phyloP scores from a whole-genome alignment of 495 filamentous ascomycete species.

The Chaetomium fimeti region DNA sequence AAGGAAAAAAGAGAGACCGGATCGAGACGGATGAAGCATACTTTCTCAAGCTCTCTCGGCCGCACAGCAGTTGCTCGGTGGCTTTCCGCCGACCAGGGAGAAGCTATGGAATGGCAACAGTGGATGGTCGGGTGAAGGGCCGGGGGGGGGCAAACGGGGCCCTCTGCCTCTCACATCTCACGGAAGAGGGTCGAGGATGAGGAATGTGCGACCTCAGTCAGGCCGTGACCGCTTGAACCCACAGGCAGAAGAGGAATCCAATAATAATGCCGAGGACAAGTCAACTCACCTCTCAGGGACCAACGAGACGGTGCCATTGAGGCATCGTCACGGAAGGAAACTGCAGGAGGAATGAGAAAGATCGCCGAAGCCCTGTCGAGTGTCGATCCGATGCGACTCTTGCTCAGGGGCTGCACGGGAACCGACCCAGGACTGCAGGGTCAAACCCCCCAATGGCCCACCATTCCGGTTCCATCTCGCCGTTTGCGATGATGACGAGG shows the following conservation, averaged over 20 bases:
- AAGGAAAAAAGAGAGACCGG: not conserved
- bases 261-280: slow-evolving; percentile 1
- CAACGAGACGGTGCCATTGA: not conserved
- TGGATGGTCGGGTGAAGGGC: not conserved
- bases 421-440: not conserved
- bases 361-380: slow-evolving; percentile 6
- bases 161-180: not conserved
- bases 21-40: not conserved
- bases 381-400: slow-evolving; percentile 22
- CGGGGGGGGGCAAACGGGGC: not conserved
- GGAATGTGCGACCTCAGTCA: slow-evolving; percentile 10
- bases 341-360: slow-evolving; percentile 16
- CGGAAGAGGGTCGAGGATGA: not conserved
- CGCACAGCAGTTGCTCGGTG: not conserved
- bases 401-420: slow-evolving; percentile 10
- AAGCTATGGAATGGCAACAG: slow-evolving; percentile 17
- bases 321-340: not conserved
- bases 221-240: not conserved
- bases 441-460: slow-evolving; percentile 3
- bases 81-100: not conserved
- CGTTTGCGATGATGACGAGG: not conserved
- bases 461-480: slow-evolving; percentile 8
- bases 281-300: slow-evolving; percentile 3
- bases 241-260: not conserved
- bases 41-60: not conserved